A percentile compares a stretch with the other conserved stretches of the same genome.
These are phyloP conservation scores for Exophiala xenobiotica DNA, from an alignment of 2,329 filamentous ascomycete species.

Conservation along the genomic window DNA sequence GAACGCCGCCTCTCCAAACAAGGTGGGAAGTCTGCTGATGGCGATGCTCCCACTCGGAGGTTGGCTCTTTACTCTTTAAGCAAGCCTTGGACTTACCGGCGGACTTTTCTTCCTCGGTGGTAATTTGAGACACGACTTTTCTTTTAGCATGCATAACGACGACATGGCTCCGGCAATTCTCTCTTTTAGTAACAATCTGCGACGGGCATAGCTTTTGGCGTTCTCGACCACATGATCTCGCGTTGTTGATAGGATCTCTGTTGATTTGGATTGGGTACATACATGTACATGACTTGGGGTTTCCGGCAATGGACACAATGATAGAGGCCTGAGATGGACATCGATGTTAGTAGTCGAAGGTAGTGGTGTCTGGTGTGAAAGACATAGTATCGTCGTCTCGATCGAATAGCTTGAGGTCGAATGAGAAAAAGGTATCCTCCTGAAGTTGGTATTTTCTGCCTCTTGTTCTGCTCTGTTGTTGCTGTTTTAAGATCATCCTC, in stretches of 20 bases:
- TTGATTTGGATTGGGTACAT: conserved; percentile 4
- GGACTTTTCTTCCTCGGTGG: conserved; percentile 1
- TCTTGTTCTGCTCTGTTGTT: background rate
- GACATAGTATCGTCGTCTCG: background rate
- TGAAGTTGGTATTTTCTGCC: too few relatives aligned
- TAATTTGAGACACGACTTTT: conserved; percentile 2
- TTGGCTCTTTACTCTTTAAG: conserved; percentile 19
- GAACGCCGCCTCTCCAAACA: conserved; percentile 37
- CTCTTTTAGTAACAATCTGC: conserved; percentile 26
- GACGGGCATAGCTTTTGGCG: conserved; percentile 25
- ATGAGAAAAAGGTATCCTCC: too few relatives aligned
- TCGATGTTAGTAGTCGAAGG: background rate
- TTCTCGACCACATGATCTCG: conserved; percentile 8
- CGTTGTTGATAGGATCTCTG: background rate
- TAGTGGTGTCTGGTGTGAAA: background rate
- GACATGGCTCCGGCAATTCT: conserved; percentile 29
- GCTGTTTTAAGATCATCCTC: too few relatives aligned
- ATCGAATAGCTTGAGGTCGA: too few relatives aligned
- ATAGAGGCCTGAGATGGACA: background rate
- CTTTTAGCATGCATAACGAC: conserved; percentile 23
- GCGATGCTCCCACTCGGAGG: conserved; percentile 11
- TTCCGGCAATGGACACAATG: background rate
- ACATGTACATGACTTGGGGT: conserved; percentile 14
- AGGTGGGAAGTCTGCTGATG: conserved; percentile 20
- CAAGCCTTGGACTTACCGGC: conserved; percentile 1